Conservation (phyloP, 352 stramenopile genomes). For the Globisporangium irregulare region DNA sequence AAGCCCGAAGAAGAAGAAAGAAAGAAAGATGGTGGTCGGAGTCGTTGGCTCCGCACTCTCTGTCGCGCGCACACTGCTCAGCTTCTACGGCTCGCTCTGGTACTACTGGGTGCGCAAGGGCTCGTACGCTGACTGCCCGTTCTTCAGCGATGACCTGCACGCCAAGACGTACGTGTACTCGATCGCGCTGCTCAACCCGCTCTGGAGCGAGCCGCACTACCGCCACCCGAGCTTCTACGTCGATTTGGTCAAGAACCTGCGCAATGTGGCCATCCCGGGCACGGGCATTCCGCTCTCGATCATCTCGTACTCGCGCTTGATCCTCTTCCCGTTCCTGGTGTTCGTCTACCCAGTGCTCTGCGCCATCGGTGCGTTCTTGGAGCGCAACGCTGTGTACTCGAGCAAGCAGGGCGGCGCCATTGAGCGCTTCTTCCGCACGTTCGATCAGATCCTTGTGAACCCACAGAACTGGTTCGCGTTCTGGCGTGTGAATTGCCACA, state of each 20-base stretch:
- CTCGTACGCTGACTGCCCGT: constrained; percentile 72
- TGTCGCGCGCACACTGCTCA: constrained; percentile 46
- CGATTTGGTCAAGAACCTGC: constrained; percentile 95
- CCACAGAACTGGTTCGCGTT: constrained; percentile 97
- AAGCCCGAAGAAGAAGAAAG: neutral
- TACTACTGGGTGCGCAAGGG: constrained; percentile 80
- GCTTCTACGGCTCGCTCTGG: constrained; percentile 74
- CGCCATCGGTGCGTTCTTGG: constrained; percentile 76
- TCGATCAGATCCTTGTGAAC: constrained; percentile 75
- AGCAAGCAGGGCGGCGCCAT: constrained; percentile 65
- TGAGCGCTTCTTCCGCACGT: constrained; percentile 90
- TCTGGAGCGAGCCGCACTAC: constrained; percentile 97
- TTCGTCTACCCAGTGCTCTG: constrained; percentile 88
- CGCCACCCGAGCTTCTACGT: constrained; percentile 93
- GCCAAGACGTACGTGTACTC: constrained; percentile 94
- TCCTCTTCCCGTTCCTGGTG: constrained; percentile 85
- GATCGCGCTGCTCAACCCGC: constrained; percentile 91
- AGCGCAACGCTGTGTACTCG: constrained; percentile 61
- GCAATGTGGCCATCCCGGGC: constrained; percentile 97
- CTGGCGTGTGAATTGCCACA: constrained; percentile 96
- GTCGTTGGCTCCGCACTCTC: constrained; percentile 24
- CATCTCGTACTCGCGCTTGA: constrained; percentile 79
- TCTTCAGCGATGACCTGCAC: constrained; percentile 75
- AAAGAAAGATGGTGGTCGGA: constrained; percentile 28
- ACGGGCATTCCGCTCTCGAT: constrained; percentile 93